These are phyloP conservation scores for Erysimum cheiranthoides DNA, from an alignment of 345 rosid genomes.

Conservation along the genomic window DNA sequence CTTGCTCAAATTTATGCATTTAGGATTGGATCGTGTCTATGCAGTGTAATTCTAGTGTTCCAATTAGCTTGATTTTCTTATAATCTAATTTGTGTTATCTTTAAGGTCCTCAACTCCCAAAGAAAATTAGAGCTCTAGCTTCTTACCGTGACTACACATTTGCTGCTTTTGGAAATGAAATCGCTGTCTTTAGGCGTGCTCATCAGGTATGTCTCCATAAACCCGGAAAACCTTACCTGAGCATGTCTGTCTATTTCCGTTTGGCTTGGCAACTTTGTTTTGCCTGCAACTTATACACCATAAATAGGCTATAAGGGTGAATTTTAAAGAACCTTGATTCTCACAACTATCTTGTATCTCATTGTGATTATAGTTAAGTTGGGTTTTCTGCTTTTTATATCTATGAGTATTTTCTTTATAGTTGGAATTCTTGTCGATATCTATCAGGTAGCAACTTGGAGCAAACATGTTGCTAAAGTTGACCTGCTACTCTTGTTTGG, in stretches of 20 bases:
- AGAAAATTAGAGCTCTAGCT: slow-evolving; percentile 89
- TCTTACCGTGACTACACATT: slow-evolving; percentile 87
- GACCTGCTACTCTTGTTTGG: slow-evolving; percentile 79
- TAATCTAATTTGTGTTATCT: slow-evolving; percentile 9
- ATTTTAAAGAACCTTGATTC: background rate
- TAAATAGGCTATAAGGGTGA: background rate
- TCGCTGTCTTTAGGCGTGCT: slow-evolving; percentile 83
- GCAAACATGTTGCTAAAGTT: slow-evolving; percentile 77
- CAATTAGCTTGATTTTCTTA: slow-evolving; percentile 10
- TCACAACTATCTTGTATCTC: background rate
- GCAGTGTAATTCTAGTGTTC: slow-evolving; percentile 6
- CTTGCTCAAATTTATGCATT: slow-evolving; percentile 8
- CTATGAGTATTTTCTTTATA: background rate
- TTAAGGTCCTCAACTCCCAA: slow-evolving; percentile 82
- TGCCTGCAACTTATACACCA: background rate
- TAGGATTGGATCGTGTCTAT: slow-evolving; percentile 4
- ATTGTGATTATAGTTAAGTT: slow-evolving; percentile 6
- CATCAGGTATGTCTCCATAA: slow-evolving; percentile 61
- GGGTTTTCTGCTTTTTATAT: background rate
- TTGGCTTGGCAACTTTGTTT: background rate
- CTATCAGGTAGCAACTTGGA: slow-evolving; percentile 85
- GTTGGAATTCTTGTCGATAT: slow-evolving; percentile 32
- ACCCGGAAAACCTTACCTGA: background rate
- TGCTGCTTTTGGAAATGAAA: slow-evolving; percentile 72
- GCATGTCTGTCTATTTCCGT: background rate